A percentile compares a stretch with the other conserved stretches of the same genome.
Evolutionary conservation across 2,329 filamentous ascomycete genomes (phyloP).

Genomic region (Monilinia fructigena): DNA sequence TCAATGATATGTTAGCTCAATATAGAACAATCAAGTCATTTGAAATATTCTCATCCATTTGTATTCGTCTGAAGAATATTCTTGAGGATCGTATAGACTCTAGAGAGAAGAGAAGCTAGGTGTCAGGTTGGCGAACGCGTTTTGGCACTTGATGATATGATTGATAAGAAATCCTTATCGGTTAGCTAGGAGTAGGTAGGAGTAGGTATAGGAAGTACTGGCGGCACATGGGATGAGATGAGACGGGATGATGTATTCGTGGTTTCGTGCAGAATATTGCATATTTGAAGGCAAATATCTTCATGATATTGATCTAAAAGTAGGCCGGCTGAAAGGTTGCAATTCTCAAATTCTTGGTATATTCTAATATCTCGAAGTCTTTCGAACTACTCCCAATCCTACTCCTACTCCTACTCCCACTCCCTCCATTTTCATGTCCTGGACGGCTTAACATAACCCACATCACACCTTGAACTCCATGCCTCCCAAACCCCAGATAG

Average conservation of each 20-base stretch:
- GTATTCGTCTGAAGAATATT: conserved; percentile 1
- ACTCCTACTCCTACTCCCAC: neutral
- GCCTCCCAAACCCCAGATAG: conserved; percentile 3
- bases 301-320: neutral
- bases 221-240: neutral
- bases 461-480: conserved; percentile 24
- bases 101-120: conserved; percentile 10
- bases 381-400: neutral
- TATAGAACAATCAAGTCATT: neutral
- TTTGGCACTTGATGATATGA: conserved; percentile 13
- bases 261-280: neutral
- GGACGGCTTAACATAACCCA: neutral
- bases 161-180: conserved; percentile 28
- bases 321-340: neutral
- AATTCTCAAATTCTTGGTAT: conserved; percentile 10
- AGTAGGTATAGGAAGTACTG: neutral
- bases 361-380: neutral
- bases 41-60: conserved; percentile 3
- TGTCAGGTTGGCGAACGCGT: conserved; percentile 22
- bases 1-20: conserved; percentile 5
- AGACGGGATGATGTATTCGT: neutral
- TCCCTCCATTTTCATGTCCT: neutral
- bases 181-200: neutral
- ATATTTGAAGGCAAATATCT: conserved; percentile 11
- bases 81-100: conserved; percentile 6